Evolutionary conservation across 2,329 filamentous ascomycete genomes (phyloP).

Genomic region (Colletotrichum siamense): DNA sequence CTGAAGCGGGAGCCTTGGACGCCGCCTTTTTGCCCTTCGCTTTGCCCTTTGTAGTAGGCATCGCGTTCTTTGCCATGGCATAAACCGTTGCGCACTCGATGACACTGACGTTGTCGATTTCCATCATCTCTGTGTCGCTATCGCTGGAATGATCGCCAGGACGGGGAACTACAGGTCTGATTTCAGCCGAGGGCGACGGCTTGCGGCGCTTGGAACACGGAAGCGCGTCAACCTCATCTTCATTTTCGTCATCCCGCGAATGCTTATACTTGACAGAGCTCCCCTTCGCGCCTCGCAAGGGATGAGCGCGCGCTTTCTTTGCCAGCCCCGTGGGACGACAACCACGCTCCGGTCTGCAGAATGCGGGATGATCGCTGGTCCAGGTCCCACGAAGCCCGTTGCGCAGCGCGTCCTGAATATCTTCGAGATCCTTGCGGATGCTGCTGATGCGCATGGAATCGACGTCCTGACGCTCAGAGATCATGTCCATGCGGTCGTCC

Average conservation of each 20-base stretch:
- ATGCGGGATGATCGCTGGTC: background rate
- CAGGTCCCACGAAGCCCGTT: background rate
- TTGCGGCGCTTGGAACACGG: background rate
- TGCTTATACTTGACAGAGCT: background rate
- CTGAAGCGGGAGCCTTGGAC: background rate
- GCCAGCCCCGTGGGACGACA: background rate
- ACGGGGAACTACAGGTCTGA: accelerated
- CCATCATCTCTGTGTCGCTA: background rate
- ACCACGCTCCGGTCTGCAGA: background rate
- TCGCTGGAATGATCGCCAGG: accelerated
- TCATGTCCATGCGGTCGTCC: background rate
- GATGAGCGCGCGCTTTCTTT: background rate
- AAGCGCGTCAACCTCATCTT: background rate
- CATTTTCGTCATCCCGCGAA: background rate
- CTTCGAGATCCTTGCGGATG: background rate
- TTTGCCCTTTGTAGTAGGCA: background rate
- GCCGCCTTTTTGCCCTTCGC: background rate
- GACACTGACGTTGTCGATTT: accelerated
- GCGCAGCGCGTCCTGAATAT: background rate
- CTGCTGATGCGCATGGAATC: background rate
- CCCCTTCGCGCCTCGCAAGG: background rate
- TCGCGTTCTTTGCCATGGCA: background rate
- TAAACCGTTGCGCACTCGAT: background rate
- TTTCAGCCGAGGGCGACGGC: background rate
- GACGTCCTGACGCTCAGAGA: background rate